Conservation (phyloP, 192 early-diverging fungal genomes). For the Rhizoclosmatium globosum region DNA sequence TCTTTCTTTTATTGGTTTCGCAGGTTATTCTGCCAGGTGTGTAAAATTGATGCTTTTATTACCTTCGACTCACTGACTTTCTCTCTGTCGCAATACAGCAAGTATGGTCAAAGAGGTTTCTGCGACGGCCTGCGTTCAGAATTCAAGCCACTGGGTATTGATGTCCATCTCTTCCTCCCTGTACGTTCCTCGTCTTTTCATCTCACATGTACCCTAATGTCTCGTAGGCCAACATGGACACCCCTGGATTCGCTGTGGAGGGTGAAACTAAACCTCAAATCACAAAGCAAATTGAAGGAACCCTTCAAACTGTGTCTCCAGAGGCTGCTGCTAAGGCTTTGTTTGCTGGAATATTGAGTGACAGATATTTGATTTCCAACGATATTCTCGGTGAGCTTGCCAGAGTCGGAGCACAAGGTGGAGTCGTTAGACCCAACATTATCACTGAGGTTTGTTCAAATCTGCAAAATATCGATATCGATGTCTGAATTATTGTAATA, state of each 20-base stretch:
- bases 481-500: background rate
- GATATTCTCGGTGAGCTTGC: slow-evolving; percentile 54
- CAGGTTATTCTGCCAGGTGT: slow-evolving; percentile 48
- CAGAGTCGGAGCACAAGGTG: slow-evolving; percentile 27
- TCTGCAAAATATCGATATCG: too few species aligned
- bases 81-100: slow-evolving; percentile 29
- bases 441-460: slow-evolving; percentile 30
- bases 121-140: slow-evolving; percentile 52
- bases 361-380: slow-evolving; percentile 48
- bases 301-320: slow-evolving; percentile 38
- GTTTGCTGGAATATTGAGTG: slow-evolving; percentile 44
- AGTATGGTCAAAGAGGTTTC: slow-evolving; percentile 54
- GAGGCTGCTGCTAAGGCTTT: slow-evolving; percentile 48
- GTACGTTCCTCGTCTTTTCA: background rate
- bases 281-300: slow-evolving; percentile 52
- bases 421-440: slow-evolving; percentile 33
- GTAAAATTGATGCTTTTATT: background rate
- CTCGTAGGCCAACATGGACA: slow-evolving; percentile 52
- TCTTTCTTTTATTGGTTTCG: slow-evolving; percentile 52
- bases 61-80: background rate
- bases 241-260: slow-evolving; percentile 56
- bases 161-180: slow-evolving; percentile 52
- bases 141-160: slow-evolving; percentile 43
- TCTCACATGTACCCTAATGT: background rate
- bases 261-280: slow-evolving; percentile 57